Evolutionary conservation across 2,329 filamentous ascomycete genomes (phyloP).

Genomic region (Cyanodermella asteris): DNA sequence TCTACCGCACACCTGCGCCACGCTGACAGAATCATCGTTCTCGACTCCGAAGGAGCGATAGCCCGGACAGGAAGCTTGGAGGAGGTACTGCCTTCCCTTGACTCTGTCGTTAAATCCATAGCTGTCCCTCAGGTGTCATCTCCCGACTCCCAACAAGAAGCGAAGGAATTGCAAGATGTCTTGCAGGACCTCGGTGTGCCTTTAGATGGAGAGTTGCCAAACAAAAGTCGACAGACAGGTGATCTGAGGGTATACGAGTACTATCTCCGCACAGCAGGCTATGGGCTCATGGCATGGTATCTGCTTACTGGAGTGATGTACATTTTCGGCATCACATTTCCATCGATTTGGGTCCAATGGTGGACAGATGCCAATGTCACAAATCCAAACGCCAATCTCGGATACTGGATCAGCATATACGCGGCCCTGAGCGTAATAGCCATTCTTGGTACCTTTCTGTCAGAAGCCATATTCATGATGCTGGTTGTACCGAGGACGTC

Average conservation of each 20-base stretch:
- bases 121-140: too few relatives aligned
- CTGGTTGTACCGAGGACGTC: slow-evolving; percentile 9
- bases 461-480: slow-evolving; percentile 7
- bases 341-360: slow-evolving; percentile 20
- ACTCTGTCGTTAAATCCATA: slow-evolving; percentile 15
- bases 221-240: slow-evolving; percentile 15
- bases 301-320: slow-evolving; percentile 13
- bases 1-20: slow-evolving; percentile 19
- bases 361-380: slow-evolving; percentile 18
- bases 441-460: slow-evolving; percentile 1
- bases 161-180: slow-evolving; percentile 5
- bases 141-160: slow-evolving; percentile 7
- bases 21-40: slow-evolving; percentile 20
- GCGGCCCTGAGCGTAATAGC: slow-evolving; percentile 9
- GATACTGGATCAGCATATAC: slow-evolving; percentile 14
- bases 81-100: slow-evolving; percentile 14
- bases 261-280: slow-evolving; percentile 18
- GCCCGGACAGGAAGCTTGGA: slow-evolving; percentile 20
- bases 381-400: slow-evolving; percentile 14
- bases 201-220: slow-evolving; percentile 7
- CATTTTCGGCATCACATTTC: slow-evolving; percentile 18
- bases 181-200: slow-evolving; percentile 3
- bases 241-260: slow-evolving; percentile 22
- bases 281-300: slow-evolving; percentile 8
- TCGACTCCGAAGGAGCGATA: slow-evolving; percentile 17